These are phyloP conservation scores for Ustilago nuda DNA, from an alignment of 1,284 basidiomycete genomes.

Conservation along the genomic window DNA sequence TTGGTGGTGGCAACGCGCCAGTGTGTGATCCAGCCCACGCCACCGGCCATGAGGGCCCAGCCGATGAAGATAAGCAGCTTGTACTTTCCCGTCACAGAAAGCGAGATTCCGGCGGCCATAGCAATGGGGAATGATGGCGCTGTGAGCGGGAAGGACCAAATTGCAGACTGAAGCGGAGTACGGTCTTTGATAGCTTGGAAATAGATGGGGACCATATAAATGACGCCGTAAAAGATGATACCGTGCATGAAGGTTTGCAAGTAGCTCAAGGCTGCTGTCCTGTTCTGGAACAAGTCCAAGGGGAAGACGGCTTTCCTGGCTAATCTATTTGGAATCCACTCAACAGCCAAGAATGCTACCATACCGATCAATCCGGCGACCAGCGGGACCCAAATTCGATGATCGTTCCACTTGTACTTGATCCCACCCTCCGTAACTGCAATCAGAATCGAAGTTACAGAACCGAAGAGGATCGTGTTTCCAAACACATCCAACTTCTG, in stretches of 20 bases:
- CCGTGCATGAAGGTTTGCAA: conserved; percentile 68
- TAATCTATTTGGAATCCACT: conserved; percentile 49
- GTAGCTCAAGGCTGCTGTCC: conserved; percentile 62
- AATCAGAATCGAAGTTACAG: conserved; percentile 63
- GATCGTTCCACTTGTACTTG: conserved; percentile 65
- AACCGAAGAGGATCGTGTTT: conserved; percentile 65
- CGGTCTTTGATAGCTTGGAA: conserved; percentile 73
- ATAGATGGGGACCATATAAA: conserved; percentile 69
- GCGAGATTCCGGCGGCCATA: conserved; percentile 47
- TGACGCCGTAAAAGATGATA: conserved; percentile 55
- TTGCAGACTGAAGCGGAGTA: conserved; percentile 71
- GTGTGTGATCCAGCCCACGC: conserved; percentile 67
- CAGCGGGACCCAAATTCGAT: conserved; percentile 63
- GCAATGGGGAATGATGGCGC: conserved; percentile 48
- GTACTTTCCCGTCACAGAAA: conserved; percentile 63
- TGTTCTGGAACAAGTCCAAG: conserved; percentile 59
- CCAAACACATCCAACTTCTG: conserved; percentile 68
- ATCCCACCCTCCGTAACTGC: conserved; percentile 70
- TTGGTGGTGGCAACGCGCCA: conserved; percentile 67
- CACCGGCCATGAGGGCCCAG: conserved; percentile 53
- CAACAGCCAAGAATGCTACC: conserved; percentile 58
- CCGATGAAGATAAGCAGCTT: conserved; percentile 68
- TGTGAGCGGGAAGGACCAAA: conserved; percentile 70
- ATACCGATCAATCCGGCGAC: conserved; percentile 65
- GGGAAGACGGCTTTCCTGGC: conserved; percentile 63